Evolutionary conservation across 441 rosid species (phyloP), one percentile per base, ranked within the genome.

Genomic region (Gossypium schwendimanii): DNA sequence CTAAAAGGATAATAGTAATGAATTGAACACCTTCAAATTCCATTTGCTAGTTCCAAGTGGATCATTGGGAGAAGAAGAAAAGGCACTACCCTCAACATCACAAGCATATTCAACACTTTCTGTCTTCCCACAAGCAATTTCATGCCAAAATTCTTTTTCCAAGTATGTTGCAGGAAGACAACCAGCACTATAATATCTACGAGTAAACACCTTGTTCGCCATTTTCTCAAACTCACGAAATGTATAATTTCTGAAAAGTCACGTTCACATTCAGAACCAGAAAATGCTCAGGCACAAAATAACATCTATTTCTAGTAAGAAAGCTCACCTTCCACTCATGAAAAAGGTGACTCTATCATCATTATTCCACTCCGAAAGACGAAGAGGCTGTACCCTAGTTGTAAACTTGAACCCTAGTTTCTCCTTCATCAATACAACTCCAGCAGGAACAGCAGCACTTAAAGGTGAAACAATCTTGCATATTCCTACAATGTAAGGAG

Each of bases 91-190:
- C 78, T 96, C 99, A 84, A 96, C 98, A 84, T 96, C 98, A 69
- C 99, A 96, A 64, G 98, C 99, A 87, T 96, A 96, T 84, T 96
- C 98, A 84, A 96, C 98, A 65, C 91, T 79, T 84, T 93, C 98
- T 47, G 88, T 92, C 93, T 89, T 94, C 79, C 99, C 99, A 82
- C 85, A 83, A 14, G 91, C 87, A 79, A 96, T 94, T 88, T 96
- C 98, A 79, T 88, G 80, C 98, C 98, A 96, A 86, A 96, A 96
- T 83, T 96, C 98, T 84, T 96, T 92, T 87, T 96, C 99, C 98
- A 94, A 28, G 89, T 84, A 94, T 20, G 91, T 59, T 66, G 87
- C 87, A 64, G 99, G 97, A 79, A 96, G 92, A 87, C 89, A 87
- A 77, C 97, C 90, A 79, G 88, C 77, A 87, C 98, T 96, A 74